Evolutionary conservation across 176 grass and related monocot species (phyloP).

Genomic region (Oryza glaberrima): DNA sequence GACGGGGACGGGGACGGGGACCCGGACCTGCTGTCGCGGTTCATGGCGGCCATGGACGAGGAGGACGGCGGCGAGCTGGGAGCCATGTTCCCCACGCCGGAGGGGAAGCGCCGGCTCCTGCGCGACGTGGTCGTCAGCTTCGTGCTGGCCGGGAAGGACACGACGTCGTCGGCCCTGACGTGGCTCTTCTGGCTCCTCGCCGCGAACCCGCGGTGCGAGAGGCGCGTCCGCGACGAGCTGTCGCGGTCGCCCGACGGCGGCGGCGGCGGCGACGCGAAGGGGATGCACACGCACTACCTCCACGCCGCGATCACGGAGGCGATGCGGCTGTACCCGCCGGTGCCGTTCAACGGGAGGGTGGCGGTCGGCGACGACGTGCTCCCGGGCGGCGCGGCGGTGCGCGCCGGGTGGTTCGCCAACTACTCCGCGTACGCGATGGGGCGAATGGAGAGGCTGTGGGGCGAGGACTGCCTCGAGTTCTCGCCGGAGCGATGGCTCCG

Average conservation of each 20-base stretch:
- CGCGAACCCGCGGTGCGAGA: conserved; percentile 52
- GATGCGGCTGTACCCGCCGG: conserved; percentile 74
- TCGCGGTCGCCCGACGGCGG: conserved; percentile 11
- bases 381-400: conserved; percentile 60
- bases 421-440: conserved; percentile 77
- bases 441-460: conserved; percentile 62
- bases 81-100: conserved; percentile 47
- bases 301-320: conserved; percentile 70
- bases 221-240: conserved; percentile 48
- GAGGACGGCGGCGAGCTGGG: conserved; percentile 54
- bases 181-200: conserved; percentile 84
- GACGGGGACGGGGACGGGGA: background rate
- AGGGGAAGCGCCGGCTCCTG: conserved; percentile 54
- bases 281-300: conserved; percentile 67
- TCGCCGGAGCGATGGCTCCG: conserved; percentile 70
- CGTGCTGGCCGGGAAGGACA: conserved; percentile 77
- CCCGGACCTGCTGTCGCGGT: conserved; percentile 68
- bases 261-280: conserved; percentile 21
- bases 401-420: conserved; percentile 52
- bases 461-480: conserved; percentile 52
- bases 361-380: conserved; percentile 56
- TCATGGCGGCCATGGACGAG: conserved; percentile 68
- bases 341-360: conserved; percentile 57
- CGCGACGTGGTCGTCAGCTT: conserved; percentile 73
- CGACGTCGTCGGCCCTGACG: conserved; percentile 59